Base-by-base conservation (phyloP, 2,329 filamentous ascomycete species). In the Xylariaceae sp. region DNA sequence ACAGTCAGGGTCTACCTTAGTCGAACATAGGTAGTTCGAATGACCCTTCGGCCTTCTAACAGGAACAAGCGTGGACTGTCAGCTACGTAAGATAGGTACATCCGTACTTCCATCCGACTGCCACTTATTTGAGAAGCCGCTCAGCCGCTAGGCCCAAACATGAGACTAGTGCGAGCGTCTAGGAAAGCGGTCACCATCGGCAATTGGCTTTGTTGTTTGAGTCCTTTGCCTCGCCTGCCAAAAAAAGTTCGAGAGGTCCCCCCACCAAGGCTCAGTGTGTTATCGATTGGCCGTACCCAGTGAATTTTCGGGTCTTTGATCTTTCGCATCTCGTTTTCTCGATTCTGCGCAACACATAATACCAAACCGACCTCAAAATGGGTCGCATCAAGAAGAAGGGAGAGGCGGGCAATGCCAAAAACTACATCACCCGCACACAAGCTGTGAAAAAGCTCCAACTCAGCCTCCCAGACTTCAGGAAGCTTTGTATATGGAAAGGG, bases 401-500 rank as follows among this genome's bases (percentile, higher is more conserved):
- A 67, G 84, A 88, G 69, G 80, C 91, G 68, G 94, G 94, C 70
- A 87, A 90, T 71, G 90, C 91, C 75, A 96, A 94, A 76, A 99
- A 99, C 81, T 99, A 92, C 77, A 90, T 99, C 63, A 99, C 94
- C 50, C 83, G 94, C 70, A 96, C 92, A 39, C 90, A 96, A 76
- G 94, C 94, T 41, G 90, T 99, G 63, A 90, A 91, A 71, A 99
- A 97, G 76, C 85, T 99, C 56, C 94, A 99, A 74, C 88, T 99
- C 72, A 96, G 89, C 65, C 83, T 99, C 49, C 90, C 91, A 60
- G 94, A 99, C 74, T 99, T 99, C 75, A 86, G 94, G 74, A 87
- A 95, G 75, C 81, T 99, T 68, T 99, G 94, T 76, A 99, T 99
- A 71, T 99, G 96, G 86, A 97, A 97, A 78, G 94, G 91, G 62